A percentile compares a stretch with the other conserved stretches of the same genome.
Evolutionary conservation across 2,329 filamentous ascomycete genomes (phyloP).

Genomic region (Verticillium nonalfalfae): DNA sequence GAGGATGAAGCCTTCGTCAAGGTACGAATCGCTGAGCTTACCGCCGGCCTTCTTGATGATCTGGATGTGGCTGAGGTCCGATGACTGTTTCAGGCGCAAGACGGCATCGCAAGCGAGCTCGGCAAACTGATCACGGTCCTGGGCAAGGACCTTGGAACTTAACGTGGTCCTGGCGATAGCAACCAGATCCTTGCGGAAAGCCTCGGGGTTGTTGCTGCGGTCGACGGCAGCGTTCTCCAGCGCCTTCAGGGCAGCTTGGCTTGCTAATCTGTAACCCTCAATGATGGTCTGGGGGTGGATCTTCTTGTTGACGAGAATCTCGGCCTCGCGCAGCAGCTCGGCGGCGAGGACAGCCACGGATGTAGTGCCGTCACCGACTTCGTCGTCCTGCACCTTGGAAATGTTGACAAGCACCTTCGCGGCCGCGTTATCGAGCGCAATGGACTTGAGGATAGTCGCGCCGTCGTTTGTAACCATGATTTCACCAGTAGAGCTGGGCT

Average conservation of each 20-base stretch:
- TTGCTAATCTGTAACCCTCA: conserved; percentile 97
- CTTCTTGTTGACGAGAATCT: conserved; percentile 96
- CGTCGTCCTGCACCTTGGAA: conserved; percentile 98
- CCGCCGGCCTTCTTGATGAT: conserved; percentile 99
- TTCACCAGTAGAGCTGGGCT: conserved; percentile 76
- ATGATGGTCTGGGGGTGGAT: conserved; percentile 99
- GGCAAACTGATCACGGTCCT: conserved; percentile 90
- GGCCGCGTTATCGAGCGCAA: conserved; percentile 95
- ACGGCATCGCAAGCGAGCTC: conserved; percentile 87
- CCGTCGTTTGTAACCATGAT: conserved; percentile 99
- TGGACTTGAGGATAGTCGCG: conserved; percentile 96
- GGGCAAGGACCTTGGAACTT: conserved; percentile 92
- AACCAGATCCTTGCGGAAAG: conserved; percentile 83
- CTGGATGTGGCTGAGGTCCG: conserved; percentile 95
- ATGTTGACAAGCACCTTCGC: conserved; percentile 99
- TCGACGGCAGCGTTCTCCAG: conserved; percentile 82
- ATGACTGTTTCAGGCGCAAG: conserved; percentile 79
- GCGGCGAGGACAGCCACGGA: conserved; percentile 96
- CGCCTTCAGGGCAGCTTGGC: conserved; percentile 76
- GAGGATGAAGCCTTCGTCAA: conserved; percentile 96
- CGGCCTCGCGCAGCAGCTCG: conserved; percentile 90
- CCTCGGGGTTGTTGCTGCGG: conserved; percentile 75
- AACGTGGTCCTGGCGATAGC: conserved; percentile 92
- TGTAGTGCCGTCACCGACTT: conserved; percentile 96
- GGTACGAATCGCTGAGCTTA: conserved; percentile 94